A percentile compares a stretch with the other conserved stretches of the same genome.
These are phyloP conservation scores for Astragalus membranaceus DNA, from an alignment of 306 rosid genomes.

Conservation along the genomic window DNA sequence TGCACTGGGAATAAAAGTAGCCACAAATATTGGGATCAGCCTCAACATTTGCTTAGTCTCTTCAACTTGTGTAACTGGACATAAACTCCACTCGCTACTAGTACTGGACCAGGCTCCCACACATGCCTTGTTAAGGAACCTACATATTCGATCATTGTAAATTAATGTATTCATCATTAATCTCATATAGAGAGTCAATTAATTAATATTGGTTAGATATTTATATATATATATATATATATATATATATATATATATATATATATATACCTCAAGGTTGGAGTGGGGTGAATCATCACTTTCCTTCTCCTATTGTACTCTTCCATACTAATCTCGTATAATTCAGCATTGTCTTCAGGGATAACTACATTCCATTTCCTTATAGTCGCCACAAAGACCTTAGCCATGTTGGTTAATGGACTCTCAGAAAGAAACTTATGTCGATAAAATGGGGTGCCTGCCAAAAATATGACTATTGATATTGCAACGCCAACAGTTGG, in stretches of 20 bases:
- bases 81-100: too few species aligned
- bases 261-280: slow-evolving; percentile 49
- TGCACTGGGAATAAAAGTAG: slow-evolving; percentile 47
- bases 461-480: slow-evolving; percentile 36
- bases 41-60: too few species aligned
- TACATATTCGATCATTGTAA: neutral
- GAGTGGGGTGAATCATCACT: slow-evolving; percentile 42
- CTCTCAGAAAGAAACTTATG: slow-evolving; percentile 59
- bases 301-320: slow-evolving; percentile 38
- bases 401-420: slow-evolving; percentile 47
- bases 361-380: slow-evolving; percentile 36
- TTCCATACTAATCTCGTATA: slow-evolving; percentile 48
- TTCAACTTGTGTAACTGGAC: too few species aligned
- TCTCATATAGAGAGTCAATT: too few species aligned
- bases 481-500: slow-evolving; percentile 53
- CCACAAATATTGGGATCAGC: too few species aligned
- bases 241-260: too few species aligned
- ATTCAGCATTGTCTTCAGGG: slow-evolving; percentile 46
- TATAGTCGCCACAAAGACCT: slow-evolving; percentile 45
- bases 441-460: slow-evolving; percentile 26
- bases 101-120: too few species aligned
- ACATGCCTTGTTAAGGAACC: too few species aligned
- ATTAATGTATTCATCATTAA: too few species aligned
- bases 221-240: too few species aligned
- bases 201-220: too few species aligned